Base-by-base conservation (phyloP, 2,329 filamentous ascomycete genomes). In the Claviceps digitariae region DNA sequence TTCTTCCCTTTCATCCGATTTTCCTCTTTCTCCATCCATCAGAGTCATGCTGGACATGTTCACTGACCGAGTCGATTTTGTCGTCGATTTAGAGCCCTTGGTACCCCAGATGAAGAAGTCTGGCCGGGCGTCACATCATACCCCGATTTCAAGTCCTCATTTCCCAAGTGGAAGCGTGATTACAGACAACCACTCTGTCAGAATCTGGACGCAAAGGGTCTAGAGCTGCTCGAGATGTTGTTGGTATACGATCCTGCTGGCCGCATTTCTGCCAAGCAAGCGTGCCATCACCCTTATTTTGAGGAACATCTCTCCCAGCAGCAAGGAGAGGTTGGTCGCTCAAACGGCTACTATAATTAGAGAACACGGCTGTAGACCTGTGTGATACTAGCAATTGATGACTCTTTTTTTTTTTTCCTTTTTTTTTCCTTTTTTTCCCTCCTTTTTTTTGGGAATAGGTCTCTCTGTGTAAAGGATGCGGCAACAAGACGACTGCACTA, bases 81-180 rank as follows among this genome's bases (percentile, higher is more conserved):
- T 29, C 8, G 13, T 53, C 45, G 48, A 38, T 43, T 47, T 8
- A 86, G 84, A 55, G 70, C 89, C 38, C 80, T 95, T 41, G 89
- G 90, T 59, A 95, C 90, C 4, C 90, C 90, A 3, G 81, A 82
- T 52, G 90, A 95, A 66, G 75, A 81, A 8, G 76, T 82, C 55
- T 95, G 90, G 90, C 90, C 90, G 34, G 90, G 90, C 56, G 89
- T 95, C 55, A 93, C 88, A n/a, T 90, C 87, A 8, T 94, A 94
- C 72, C 90, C 90, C 44, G 90, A 95, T 69, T 95, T 90, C 77
- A 95, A 95, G 71, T 69, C 86, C 29, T 90, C 87, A 3, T 95
- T 95, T 71, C 90, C 90, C 59, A 94, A 94, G 72, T 95, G 90
- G 90, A 77, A 78, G 61, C 82, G 87, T 54, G 84, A 90, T 63